phyloP scores from a whole-genome alignment of 805 yeast species.

The Saturnispora gosingensis region DNA sequence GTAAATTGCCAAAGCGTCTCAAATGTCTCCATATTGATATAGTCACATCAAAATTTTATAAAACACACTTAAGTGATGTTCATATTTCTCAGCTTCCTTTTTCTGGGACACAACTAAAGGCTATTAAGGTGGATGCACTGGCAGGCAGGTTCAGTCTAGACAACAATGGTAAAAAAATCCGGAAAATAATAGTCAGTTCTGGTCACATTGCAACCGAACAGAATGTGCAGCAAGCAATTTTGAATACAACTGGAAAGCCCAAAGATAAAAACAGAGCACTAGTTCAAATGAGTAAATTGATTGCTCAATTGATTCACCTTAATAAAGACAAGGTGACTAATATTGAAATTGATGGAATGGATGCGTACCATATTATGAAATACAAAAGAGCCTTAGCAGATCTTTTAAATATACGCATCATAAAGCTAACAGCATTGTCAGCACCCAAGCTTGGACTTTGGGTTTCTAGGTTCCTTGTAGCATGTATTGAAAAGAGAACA shows the following conservation, averaged over 20 bases:
- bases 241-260: neutral
- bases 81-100: neutral
- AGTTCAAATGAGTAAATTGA: constrained; percentile 11
- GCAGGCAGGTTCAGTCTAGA: neutral
- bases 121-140: neutral
- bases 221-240: neutral
- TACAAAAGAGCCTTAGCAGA: constrained; percentile 10
- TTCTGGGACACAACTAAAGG: neutral
- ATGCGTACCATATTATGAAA: constrained; percentile 12
- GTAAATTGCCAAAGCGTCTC: neutral
- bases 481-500: neutral
- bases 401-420: constrained; percentile 9
- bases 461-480: constrained; percentile 12
- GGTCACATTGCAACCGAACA: neutral
- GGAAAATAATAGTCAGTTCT: neutral
- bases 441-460: constrained; percentile 20
- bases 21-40: neutral
- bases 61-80: neutral
- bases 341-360: constrained; percentile 18
- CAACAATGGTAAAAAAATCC: neutral
- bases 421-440: constrained; percentile 8
- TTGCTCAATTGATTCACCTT: constrained; percentile 12
- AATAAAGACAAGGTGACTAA: constrained; percentile 13
- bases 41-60: neutral
- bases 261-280: neutral